phyloP scores from a whole-genome alignment of 2,329 filamentous ascomycete genomes.

The Thermothelomyces thermophilus region DNA sequence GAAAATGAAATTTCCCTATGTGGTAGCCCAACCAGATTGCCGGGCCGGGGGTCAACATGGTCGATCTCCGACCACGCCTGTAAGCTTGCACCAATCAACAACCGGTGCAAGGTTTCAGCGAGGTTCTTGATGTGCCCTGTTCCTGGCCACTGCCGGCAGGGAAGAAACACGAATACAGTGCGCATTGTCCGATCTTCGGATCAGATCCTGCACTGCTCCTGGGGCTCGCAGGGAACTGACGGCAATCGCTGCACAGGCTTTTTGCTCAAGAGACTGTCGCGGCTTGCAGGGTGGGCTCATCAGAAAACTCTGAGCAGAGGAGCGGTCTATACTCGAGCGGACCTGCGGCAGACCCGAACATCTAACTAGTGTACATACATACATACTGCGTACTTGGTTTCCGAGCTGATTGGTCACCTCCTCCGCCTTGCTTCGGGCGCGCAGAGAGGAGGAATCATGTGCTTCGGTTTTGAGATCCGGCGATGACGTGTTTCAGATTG shows the following conservation, averaged over 20 bases:
- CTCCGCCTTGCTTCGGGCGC: conserved; percentile 2
- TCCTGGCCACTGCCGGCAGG: conserved; percentile 5
- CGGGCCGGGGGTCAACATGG: conserved; percentile 18
- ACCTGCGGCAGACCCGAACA: too few species aligned
- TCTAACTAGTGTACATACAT: too few species aligned
- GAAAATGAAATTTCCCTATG: conserved; percentile 18
- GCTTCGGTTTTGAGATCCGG: conserved; percentile 1
- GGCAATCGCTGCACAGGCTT: conserved; percentile 3
- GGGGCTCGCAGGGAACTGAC: background rate
- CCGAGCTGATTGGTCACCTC: conserved; percentile 9
- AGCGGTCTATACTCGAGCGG: too few species aligned
- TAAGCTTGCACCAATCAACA: conserved; percentile 9
- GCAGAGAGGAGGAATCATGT: conserved; percentile 21
- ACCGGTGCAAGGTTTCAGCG: background rate
- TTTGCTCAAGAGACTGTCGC: too few species aligned
- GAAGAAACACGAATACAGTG: background rate
- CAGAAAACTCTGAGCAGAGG: too few species aligned
- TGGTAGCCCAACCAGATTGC: conserved; percentile 22
- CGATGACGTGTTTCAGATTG: background rate
- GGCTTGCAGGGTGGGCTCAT: too few species aligned
- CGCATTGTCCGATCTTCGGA: conserved; percentile 2
- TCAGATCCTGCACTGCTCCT: conserved; percentile 2
- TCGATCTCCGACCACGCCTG: conserved; percentile 6
- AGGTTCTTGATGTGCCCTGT: background rate
- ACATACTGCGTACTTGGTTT: too few species aligned